phyloP scores from a whole-genome alignment of 169 alveolate species.

The Neospora caninum region DNA sequence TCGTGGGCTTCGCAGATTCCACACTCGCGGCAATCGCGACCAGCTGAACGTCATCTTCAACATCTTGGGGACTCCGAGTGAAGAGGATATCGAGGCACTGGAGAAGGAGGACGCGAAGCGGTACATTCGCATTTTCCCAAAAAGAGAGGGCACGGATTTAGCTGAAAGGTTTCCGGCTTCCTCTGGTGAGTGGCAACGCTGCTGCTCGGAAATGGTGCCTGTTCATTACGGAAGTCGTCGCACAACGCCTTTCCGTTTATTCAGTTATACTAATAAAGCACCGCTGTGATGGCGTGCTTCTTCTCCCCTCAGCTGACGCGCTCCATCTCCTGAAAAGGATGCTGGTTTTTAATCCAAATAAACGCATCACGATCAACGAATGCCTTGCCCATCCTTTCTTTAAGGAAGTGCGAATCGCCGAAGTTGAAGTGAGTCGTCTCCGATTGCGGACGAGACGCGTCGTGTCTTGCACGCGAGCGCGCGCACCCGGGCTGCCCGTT shows the following conservation, averaged over 20 bases:
- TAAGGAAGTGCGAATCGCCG: conserved; percentile 84
- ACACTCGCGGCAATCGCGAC: conserved; percentile 89
- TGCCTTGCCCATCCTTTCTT: conserved; percentile 94
- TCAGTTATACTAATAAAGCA: background rate
- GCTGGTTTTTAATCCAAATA: conserved; percentile 92
- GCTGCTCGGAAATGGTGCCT: background rate
- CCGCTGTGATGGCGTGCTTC: background rate
- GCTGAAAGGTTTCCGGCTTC: conserved; percentile 84
- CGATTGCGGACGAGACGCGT: conserved; percentile 5
- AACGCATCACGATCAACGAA: conserved; percentile 91
- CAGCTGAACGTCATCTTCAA: conserved; percentile 96
- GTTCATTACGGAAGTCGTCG: background rate
- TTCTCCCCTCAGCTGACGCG: conserved; percentile 74
- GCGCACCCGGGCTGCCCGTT: background rate
- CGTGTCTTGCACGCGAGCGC: background rate
- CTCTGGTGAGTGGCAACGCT: conserved; percentile 73
- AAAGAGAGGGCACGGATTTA: conserved; percentile 80
- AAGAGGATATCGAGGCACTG: conserved; percentile 90
- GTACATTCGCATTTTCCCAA: conserved; percentile 84
- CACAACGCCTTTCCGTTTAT: background rate
- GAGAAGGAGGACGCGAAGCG: conserved; percentile 87
- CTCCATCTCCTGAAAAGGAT: conserved; percentile 90
- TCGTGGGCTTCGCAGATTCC: conserved; percentile 65
- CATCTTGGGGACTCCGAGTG: conserved; percentile 96
- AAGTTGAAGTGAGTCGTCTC: conserved; percentile 81